Percentiles rank a stretch among this genome's conserved stretches.
These are phyloP conservation scores for Colletotrichum sp. DNA, from an alignment of 2,329 filamentous ascomycete genomes.

Conservation along the genomic window DNA sequence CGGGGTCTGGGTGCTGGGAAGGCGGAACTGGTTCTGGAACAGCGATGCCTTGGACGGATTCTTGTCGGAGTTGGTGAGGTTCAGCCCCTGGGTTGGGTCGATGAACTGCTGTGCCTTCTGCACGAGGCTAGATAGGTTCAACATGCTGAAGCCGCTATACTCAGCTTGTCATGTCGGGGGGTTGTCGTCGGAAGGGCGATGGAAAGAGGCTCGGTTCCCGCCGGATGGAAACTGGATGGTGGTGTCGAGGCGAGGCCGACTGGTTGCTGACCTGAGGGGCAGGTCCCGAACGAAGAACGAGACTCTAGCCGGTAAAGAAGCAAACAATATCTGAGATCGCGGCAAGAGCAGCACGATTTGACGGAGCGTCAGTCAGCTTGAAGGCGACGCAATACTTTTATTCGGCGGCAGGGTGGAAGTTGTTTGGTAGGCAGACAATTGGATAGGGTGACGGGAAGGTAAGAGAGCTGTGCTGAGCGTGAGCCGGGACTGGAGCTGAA, in stretches of 20 bases:
- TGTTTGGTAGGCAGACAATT: not conserved
- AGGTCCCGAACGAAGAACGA: not conserved
- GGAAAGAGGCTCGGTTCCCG: not conserved
- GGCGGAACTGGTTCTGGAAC: slow-evolving; percentile 95
- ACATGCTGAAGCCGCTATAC: slow-evolving; percentile 49
- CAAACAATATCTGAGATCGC: not conserved
- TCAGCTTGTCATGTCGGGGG: slow-evolving; percentile 41
- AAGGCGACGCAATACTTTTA: not conserved
- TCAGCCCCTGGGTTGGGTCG: slow-evolving; percentile 81
- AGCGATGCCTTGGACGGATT: slow-evolving; percentile 90
- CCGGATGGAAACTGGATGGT: not conserved
- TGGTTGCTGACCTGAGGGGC: not conserved
- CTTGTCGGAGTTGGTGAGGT: slow-evolving; percentile 74
- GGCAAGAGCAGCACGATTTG: not conserved
- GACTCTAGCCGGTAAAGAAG: not conserved
- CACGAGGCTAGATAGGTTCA: slow-evolving; percentile 78
- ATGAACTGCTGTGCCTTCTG: slow-evolving; percentile 96
- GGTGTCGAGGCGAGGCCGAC: not conserved
- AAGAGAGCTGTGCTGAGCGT: slow-evolving; percentile 1
- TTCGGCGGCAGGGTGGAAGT: not conserved
- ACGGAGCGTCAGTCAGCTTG: not conserved
- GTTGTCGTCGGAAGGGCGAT: not conserved
- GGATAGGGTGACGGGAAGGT: not conserved
- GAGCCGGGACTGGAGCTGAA: slow-evolving; percentile 18
- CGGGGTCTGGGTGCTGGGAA: slow-evolving; percentile 89